Base-by-base conservation (phyloP, 2,329 filamentous ascomycete genomes). In the Zasmidium cellare region DNA sequence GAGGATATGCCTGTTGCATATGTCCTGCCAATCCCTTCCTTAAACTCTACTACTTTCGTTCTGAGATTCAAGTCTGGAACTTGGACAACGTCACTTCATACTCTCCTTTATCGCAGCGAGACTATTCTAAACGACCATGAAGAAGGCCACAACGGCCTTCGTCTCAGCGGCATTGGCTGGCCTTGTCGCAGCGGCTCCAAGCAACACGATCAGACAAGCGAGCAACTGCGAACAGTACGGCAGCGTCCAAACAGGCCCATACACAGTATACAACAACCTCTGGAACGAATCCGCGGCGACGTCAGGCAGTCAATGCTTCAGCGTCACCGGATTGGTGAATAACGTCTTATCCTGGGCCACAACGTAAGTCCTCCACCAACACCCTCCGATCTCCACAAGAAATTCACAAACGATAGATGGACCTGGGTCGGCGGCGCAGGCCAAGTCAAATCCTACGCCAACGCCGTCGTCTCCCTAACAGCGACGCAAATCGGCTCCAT, bases 251-350 rank as follows among this genome's bases (percentile, higher is more conserved):
- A 69, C 68, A 6, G 72, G 70, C 45, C 62, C 63, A 41, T 75
- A 69, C 69, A 74, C 71, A 44, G 55, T 75, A 62, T 69, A 75
- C 62, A 65, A 72, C 62, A 74, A 80, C 69, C 74, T 79, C 25
- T 82, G 79, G 79, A 78, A 77, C 60, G 57, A 69, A 45, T 65
- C 47, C 31, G 56, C 67, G 46, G 78, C 77, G 9, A 72, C 67
- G 3, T 76, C 76, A 3, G 79, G 79, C 24, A 75, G 68, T 2
- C 78, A 80, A 65, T 81, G 79, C 71, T 77, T 77, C 22, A 74
- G 71, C 24, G 72, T 78, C 56, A 72, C 76, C 56, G 68, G 74
- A 53, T 63, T 76, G 28, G 71, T 64, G 51, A 72, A 72, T 25
- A 67, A 46, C 51, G 74, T 69, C 3, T 65, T 80, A 16, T 72